Base-by-base conservation (phyloP, 768 basidiomycete genomes). In the Tylopilus felleus region DNA sequence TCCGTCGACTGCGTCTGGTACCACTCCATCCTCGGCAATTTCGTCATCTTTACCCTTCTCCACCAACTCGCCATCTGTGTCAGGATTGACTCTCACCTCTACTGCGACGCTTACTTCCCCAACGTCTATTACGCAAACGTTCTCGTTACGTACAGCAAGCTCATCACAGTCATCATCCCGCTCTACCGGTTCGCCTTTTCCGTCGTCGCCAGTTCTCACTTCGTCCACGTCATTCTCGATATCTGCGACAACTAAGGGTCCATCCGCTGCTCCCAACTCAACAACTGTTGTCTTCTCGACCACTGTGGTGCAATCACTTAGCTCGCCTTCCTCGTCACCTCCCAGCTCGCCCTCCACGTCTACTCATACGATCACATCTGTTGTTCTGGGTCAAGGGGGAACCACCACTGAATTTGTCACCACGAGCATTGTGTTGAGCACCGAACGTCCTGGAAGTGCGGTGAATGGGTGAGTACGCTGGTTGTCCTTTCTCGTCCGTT, bases 391-490 rank as follows among this genome's bases (percentile, higher is more conserved):
- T 25, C 55, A 54, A 45, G 57, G 39, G 3, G 60, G 39, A 19
- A 59, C 61, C 5, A 44, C 47, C 14, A 63, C 68, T 8, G 45
- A 53, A 8, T 57, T 60, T 31, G 45, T 66, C 35, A 58, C 65
- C 14, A 56, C 66, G 10, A 66, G 56, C 22, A 31, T 44, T 8
- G 62, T 54, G 19, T 56, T 71, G 40, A 71, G 68, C 29, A 70
- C 68, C 0, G 41, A 60, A 35, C 9, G 33, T 27, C 51, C 60
- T 17, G 51, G 40, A 38, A 50, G 22, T 2, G 14, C 38, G 0
- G 17, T 58, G 12, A 45, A 42, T 29, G 41, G 62, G 69, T 70
- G 45, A 47, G 70, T 44, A 21, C 7, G 10, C 8, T 31, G 5
- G n/a, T 47, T 27, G n/a, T 40, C 47, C 53, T 36, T 27, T 38